Base-by-base conservation (phyloP, 179 eudicot genomes). In the Corrigiola litoralis region DNA sequence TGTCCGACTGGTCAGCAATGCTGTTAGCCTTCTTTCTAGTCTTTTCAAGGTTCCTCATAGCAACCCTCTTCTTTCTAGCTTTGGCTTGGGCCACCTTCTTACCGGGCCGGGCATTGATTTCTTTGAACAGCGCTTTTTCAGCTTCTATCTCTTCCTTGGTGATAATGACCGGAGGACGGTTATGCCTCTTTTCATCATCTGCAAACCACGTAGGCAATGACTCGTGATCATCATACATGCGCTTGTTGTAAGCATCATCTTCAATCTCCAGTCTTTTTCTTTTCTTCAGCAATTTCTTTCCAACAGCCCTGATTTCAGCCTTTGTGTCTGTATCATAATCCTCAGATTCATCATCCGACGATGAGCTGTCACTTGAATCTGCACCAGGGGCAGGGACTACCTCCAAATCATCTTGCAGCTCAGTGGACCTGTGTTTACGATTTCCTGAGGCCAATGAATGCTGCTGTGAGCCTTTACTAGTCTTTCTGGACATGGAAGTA, bases 11-110 rank as follows among this genome's bases (percentile, higher is more conserved):
- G 64, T 92, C 98, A 0, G 95, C 82, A 20, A 92, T 89, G n/a
- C 75, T 63, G 64, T 92, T 92, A 2, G 98, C 96, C 85, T 89
- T 92, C 84, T 92, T 89, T 34, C 98, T 75, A 52, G 87, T 74
- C 82, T 92, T 89, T 57, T 89, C 98, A n/a, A 92, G 71, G 60
- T 74, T 81, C 67, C 89, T 84, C 80, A 69, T 68, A 5, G 82
- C 87, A 24, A 65, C 87, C 50, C 90, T 78, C 80, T 92, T 85
- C 85, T 92, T 92, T 42, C 98, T 80, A 40, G 96, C 96, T 72
- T 85, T 92, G 36, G 96, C 98, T 75, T 92, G 72, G 0, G 90
- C 95, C 28, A 92, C 96, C 74, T 92, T 92, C 84, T 92, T 89
- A 4, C 87, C 90, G 34, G 98, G 96, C 6, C 98, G 86, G 4